Evolutionary conservation across 768 basidiomycete species (phyloP), one percentile per base, ranked within the genome.

Genomic region (Termitomyces sp.): DNA sequence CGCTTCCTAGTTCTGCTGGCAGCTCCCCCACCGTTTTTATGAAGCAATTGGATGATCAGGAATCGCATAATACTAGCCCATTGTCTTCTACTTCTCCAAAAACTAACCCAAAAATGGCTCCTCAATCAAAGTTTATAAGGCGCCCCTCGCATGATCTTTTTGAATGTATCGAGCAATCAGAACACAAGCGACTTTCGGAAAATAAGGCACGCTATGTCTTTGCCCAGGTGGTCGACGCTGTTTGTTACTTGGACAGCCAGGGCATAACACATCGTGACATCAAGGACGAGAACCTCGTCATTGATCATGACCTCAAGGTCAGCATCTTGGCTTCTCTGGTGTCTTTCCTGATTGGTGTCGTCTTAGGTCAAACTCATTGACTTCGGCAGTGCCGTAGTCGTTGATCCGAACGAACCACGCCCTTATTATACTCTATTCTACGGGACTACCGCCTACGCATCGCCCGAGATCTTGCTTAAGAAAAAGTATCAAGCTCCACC

Each of bases 181-280:
- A 83, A 62, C 78, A 94, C 68, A 89, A 88, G 60, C 83, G 87
- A 12, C 81, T 98, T 46, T 80, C 84, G 13, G 94, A 96, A 71
- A 74, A 73, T 47, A 84, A 90, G 67, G 89, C 93, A 10, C 83
- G 86, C 53, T 86, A 86, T 71, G 85, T 97, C 63, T 94, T 96
- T 68, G 77, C 80, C 34, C 95, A 98, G 72, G 83, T 97, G 44
- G 91, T 92, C 51, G 89, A 93, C 56, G 90, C 87, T 37, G 88
- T 94, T 6, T 72, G 81, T 59, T 92, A 94, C 67, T 79, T 98
- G 36, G 81, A 96, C 65, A 74, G 77, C 46, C 86, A 84, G 59
- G 92, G 94, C 27, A 90, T 98, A 63, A 86, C 89, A 0, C 96
- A 99, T 70, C 88, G 96, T 41, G 96, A 99, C 69, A 86, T 99